These are phyloP conservation scores for Colletotrichum brevisporum DNA, from an alignment of 2,329 filamentous ascomycete species.

Conservation along the genomic window DNA sequence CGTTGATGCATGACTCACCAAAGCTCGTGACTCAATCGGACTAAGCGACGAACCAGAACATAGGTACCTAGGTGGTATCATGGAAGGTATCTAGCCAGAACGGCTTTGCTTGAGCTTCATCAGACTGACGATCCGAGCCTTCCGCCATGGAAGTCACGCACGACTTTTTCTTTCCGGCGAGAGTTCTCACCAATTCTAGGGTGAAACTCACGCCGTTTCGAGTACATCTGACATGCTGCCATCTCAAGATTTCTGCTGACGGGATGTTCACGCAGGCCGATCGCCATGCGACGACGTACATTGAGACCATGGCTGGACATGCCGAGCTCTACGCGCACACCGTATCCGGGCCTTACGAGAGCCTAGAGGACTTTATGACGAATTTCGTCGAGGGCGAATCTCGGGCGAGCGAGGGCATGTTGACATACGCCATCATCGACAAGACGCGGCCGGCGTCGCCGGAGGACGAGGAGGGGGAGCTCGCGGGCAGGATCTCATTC, in stretches of 20 bases:
- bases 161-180: slow-evolving; percentile 28
- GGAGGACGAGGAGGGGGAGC: slow-evolving; percentile 47
- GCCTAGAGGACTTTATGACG: slow-evolving; percentile 33
- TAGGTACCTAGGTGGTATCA: too few relatives aligned
- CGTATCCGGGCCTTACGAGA: slow-evolving; percentile 41
- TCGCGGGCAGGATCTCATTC: slow-evolving; percentile 48
- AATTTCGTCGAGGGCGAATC: slow-evolving; percentile 37
- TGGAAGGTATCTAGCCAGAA: too few relatives aligned
- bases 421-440: slow-evolving; percentile 48
- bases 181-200: slow-evolving; percentile 33
- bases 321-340: slow-evolving; percentile 44
- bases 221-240: slow-evolving; percentile 2
- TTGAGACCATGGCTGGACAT: slow-evolving; percentile 18
- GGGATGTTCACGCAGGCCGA: slow-evolving; percentile 13
- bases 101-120: too few relatives aligned
- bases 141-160: slow-evolving; percentile 6
- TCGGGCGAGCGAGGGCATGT: slow-evolving; percentile 31
- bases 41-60: background rate
- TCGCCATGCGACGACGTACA: slow-evolving; percentile 40
- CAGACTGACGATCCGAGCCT: slow-evolving; percentile 1
- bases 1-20: background rate
- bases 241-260: background rate
- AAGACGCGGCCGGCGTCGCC: slow-evolving; percentile 44
- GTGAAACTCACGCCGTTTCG: slow-evolving; percentile 42
- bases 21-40: slow-evolving; percentile 5